Percentiles rank a stretch among this genome's conserved stretches.
These are phyloP conservation scores for Penicillium capsulatum DNA, from an alignment of 2,329 filamentous ascomycete species.

Conservation along the genomic window DNA sequence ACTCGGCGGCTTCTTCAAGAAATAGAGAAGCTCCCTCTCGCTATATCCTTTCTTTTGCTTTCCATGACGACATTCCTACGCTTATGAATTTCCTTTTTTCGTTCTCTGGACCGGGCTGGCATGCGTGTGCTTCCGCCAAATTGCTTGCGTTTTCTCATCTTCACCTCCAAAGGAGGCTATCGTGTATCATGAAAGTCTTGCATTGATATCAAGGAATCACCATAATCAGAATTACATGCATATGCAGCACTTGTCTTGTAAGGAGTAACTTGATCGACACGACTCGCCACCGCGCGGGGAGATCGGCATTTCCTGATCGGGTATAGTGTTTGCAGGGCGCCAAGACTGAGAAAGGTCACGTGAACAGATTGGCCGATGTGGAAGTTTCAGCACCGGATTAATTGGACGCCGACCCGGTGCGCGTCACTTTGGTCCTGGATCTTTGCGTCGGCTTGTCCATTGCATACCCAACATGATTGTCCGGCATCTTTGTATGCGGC, in stretches of 20 bases:
- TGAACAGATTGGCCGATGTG: no score
- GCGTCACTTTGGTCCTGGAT: no score
- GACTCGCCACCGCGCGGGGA: constrained; percentile 8
- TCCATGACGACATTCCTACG: constrained; percentile 8
- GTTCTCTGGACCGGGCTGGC: constrained; percentile 12
- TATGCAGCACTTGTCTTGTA: background rate
- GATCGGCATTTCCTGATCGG: constrained; percentile 3
- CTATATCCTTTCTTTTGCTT: constrained; percentile 1
- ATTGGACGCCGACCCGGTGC: no score
- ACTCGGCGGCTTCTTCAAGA: constrained; percentile 38
- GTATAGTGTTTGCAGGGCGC: constrained; percentile 16
- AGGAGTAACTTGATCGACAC: constrained; percentile 5
- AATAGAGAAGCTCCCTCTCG: constrained; percentile 22
- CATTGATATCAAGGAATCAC: constrained; percentile 15
- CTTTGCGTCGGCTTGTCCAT: constrained; percentile 13
- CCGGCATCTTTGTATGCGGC: constrained; percentile 38
- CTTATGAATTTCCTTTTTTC: constrained; percentile 24
- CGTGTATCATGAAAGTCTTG: constrained; percentile 14
- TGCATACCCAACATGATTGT: constrained; percentile 38
- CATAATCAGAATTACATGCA: constrained; percentile 12
- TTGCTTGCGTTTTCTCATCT: constrained; percentile 10
- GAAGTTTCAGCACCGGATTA: no score
- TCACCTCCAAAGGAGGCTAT: constrained; percentile 2
- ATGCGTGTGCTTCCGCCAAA: constrained; percentile 15
- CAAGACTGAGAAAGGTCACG: constrained; percentile 39